Percentiles rank a stretch among this genome's conserved stretches.
These are phyloP conservation scores for Globisporangium spinosum DNA, from an alignment of 352 stramenopile genomes.

Conservation along the genomic window DNA sequence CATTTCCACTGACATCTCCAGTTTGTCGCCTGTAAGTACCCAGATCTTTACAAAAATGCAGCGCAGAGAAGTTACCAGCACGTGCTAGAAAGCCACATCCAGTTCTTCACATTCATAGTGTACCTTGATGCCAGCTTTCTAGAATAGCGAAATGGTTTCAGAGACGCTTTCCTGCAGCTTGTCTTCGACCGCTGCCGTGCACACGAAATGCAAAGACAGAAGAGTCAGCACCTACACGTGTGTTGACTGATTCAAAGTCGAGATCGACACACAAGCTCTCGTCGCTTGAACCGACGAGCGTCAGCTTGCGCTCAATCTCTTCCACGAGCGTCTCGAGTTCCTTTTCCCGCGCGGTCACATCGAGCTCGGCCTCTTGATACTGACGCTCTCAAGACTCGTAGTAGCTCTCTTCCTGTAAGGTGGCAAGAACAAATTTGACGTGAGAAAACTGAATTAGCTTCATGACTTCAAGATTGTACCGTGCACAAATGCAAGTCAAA, in stretches of 20 bases:
- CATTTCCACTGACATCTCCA: constrained; percentile 99
- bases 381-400: constrained; percentile 64
- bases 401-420: constrained; percentile 51
- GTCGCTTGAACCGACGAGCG: constrained; percentile 84
- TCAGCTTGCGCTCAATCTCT: constrained; percentile 84
- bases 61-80: background rate
- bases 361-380: constrained; percentile 67
- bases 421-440: background rate
- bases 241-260: background rate
- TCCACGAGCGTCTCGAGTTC: constrained; percentile 55
- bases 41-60: constrained; percentile 58
- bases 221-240: background rate
- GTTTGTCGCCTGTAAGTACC: constrained; percentile 96
- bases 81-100: background rate
- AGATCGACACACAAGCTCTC: constrained; percentile 11
- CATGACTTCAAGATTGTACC: background rate
- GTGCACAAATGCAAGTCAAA: constrained; percentile 12
- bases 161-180: constrained; percentile 96
- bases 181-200: constrained; percentile 93
- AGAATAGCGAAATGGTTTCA: constrained; percentile 87
- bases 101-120: constrained; percentile 15
- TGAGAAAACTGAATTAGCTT: too few species aligned
- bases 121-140: constrained; percentile 95
- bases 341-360: constrained; percentile 62
- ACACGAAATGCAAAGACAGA: background rate